Base-by-base conservation (phyloP, 305 asterid species). In the Fraxinus baroniana region DNA sequence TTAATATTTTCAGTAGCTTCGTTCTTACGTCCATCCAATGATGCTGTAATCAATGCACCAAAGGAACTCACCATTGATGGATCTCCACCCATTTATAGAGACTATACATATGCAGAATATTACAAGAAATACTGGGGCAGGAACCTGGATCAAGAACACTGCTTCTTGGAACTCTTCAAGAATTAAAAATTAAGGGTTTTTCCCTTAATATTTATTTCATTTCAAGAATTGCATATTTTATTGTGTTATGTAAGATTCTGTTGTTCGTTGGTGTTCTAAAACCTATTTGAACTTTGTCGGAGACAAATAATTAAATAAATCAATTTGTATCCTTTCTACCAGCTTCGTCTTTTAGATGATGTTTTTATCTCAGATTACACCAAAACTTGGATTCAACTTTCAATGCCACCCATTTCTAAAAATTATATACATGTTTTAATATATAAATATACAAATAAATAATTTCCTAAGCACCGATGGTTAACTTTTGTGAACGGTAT, bases 121-220 rank as follows among this genome's bases (percentile, higher is more conserved):
- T 95, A 92, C 85, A 87, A 84, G 0, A 92, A 91, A 88, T 95
- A 92, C 36, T 95, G 98, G 98, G 92, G 94, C 86, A 90, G 97
- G 71, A 90, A 91, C 74, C 90, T 94, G n/a, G 97, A 93, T 72
- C 92, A 92, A 28, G 94, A 97, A 37, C 98, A 94, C 30, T 90
- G 95, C n/a, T n/a, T n/a, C 39, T 84, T 95, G 89, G 94, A 95
- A 5, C 94, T 90, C 78, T 95, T 94, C 91, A 88, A 91, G 89
- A 91, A 87, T 70, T 88, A 62, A n/a, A 66, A 80, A 74, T 28
- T 36, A 78, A 24, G 13, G 1, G 8, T 1, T 15, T 46, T 12
- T 64, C 9, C 28, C 13, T 36, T 46, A 46, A 66, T 32, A 37
- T 80, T 17, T 33, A 30, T 41, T 74, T 28, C 13, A 18, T 9